These are phyloP conservation scores for Populus pruinosa DNA, from an alignment of 345 rosid genomes.

Conservation along the genomic window DNA sequence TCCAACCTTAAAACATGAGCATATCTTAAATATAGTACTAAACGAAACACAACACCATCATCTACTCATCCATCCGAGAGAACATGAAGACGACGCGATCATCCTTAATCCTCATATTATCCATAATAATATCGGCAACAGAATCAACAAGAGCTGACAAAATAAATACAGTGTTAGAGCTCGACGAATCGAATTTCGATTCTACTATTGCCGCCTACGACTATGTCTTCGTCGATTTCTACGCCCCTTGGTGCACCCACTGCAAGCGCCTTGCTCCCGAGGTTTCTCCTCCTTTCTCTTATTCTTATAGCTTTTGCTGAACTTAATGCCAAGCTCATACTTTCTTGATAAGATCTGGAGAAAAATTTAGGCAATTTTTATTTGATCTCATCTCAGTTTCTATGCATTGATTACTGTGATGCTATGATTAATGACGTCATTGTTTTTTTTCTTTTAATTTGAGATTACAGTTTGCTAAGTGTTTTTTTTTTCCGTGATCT, in stretches of 20 bases:
- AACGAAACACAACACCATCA: no score
- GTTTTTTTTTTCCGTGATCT: no score
- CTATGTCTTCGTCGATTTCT: conserved; percentile 78
- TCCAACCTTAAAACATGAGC: not conserved
- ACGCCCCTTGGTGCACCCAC: conserved; percentile 99
- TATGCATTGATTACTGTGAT: not conserved
- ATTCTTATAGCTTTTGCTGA: not conserved
- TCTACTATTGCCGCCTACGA: conserved; percentile 68
- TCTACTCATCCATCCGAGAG: not conserved
- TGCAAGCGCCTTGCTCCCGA: conserved; percentile 90
- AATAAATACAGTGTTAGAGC: conserved; percentile 63
- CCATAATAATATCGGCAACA: not conserved
- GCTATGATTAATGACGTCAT: no score
- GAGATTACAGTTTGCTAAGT: no score
- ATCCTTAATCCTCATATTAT: not conserved
- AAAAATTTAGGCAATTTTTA: not conserved
- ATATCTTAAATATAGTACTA: no score
- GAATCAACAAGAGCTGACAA: not conserved
- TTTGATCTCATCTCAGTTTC: not conserved
- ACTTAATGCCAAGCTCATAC: not conserved
- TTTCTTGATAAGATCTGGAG: no score
- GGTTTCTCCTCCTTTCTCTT: conserved; percentile 36
- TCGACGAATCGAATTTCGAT: conserved; percentile 83
- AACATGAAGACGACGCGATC: not conserved
- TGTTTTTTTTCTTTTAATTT: no score